phyloP scores from a whole-genome alignment of 306 rosid genomes.

The Inga laurina region DNA sequence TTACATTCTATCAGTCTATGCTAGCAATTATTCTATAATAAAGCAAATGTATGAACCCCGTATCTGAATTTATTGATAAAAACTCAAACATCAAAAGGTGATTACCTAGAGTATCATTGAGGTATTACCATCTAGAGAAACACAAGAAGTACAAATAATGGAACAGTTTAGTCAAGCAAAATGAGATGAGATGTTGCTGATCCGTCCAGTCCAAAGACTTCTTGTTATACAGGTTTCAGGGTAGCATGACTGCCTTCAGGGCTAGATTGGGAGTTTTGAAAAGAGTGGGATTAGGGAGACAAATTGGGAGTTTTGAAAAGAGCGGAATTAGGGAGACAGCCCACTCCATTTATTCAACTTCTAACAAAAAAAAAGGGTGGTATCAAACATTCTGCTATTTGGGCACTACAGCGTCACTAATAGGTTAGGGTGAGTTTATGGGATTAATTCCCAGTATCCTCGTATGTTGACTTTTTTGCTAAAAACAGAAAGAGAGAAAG shows the following conservation, averaged over 20 bases:
- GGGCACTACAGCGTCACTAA: neutral
- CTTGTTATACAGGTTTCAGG: neutral
- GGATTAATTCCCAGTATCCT: neutral
- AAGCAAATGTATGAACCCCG: neutral
- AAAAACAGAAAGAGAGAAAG: neutral
- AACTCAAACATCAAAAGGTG: neutral
- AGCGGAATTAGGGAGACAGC: too few relatives aligned
- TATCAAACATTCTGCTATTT: neutral
- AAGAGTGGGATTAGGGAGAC: too few relatives aligned
- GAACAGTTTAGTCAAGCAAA: neutral
- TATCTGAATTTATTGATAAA: neutral
- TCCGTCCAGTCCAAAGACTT: conserved; percentile 4
- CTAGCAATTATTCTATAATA: neutral
- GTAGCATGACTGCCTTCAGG: conserved; percentile 5
- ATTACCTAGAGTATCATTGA: conserved; percentile 1
- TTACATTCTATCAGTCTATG: neutral
- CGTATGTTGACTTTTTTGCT: neutral
- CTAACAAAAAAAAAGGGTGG: neutral
- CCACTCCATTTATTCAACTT: neutral
- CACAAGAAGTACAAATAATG: neutral
- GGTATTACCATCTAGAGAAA: conserved; percentile 1
- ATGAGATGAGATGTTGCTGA: neutral
- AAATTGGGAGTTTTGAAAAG: too few relatives aligned
- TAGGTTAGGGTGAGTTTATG: neutral
- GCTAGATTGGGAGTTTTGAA: neutral